A percentile compares a stretch with the other conserved stretches of the same genome.
Conservation (phyloP, 2,329 filamentous ascomycete genomes). For the Monosporascus ibericus region DNA sequence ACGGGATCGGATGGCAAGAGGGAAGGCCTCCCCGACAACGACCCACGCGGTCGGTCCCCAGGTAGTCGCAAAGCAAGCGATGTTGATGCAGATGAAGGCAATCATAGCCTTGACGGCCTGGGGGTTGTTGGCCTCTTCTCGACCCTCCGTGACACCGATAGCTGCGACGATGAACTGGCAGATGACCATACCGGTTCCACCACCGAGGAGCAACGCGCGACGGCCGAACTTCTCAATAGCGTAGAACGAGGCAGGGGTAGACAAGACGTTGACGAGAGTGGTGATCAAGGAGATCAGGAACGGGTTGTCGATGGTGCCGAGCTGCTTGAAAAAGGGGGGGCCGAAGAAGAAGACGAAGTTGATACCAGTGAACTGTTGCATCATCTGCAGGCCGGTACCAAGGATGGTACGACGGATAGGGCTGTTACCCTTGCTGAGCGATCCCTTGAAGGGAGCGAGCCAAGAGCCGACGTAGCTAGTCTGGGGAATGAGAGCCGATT, state of each 20-base stretch:
- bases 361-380: constrained; percentile 44
- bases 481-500: constrained; percentile 53
- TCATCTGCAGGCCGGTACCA: constrained; percentile 27
- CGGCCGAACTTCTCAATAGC: constrained; percentile 65
- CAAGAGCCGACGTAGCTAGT: constrained; percentile 53
- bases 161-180: constrained; percentile 66
- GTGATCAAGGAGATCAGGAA: constrained; percentile 70
- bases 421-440: constrained; percentile 46
- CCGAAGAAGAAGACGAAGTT: constrained; percentile 74
- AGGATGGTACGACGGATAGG: constrained; percentile 49
- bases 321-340: constrained; percentile 63
- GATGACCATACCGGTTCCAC: constrained; percentile 64
- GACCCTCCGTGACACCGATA: constrained; percentile 41
- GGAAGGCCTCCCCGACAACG: constrained; percentile 71
- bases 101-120: constrained; percentile 50
- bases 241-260: constrained; percentile 68
- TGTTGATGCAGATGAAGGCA: constrained; percentile 72
- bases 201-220: constrained; percentile 61
- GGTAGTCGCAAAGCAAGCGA: constrained; percentile 72
- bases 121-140: constrained; percentile 22
- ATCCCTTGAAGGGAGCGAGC: constrained; percentile 51
- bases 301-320: constrained; percentile 57
- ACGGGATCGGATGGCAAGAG: constrained; percentile 65
- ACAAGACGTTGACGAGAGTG: constrained; percentile 69
- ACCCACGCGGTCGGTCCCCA: constrained; percentile 68